A percentile compares a stretch with the other conserved stretches of the same genome.
phyloP scores from a whole-genome alignment of 2,329 filamentous ascomycete species.

The Monosporascus sp. region DNA sequence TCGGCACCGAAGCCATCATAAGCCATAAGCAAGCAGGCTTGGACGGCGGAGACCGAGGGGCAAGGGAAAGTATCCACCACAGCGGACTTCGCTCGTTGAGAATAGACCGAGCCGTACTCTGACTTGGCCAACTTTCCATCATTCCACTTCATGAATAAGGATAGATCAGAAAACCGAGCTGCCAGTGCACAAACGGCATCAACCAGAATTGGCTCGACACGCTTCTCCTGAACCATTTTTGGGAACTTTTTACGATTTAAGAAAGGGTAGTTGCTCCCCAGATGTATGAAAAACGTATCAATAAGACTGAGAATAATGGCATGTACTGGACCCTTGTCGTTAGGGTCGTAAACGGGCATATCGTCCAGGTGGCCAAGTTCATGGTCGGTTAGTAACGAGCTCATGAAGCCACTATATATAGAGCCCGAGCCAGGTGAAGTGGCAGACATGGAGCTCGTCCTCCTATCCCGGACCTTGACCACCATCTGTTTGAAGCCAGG shows the following conservation, averaged over 20 bases:
- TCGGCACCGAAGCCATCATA: slow-evolving; percentile 88
- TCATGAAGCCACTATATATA: slow-evolving; percentile 29
- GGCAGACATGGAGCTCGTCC: slow-evolving; percentile 56
- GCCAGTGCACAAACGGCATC: slow-evolving; percentile 81
- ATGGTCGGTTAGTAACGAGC: slow-evolving; percentile 37
- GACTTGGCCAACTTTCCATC: slow-evolving; percentile 49
- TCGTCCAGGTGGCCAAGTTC: slow-evolving; percentile 43
- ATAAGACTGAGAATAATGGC: slow-evolving; percentile 72
- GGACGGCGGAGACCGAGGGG: slow-evolving; percentile 76
- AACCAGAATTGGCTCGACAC: slow-evolving; percentile 77
- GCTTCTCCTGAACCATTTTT: slow-evolving; percentile 72
- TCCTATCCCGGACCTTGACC: slow-evolving; percentile 64
- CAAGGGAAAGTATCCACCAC: slow-evolving; percentile 80
- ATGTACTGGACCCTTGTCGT: slow-evolving; percentile 65
- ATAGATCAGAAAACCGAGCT: slow-evolving; percentile 70
- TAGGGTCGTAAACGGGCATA: slow-evolving; percentile 71
- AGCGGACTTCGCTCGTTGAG: slow-evolving; percentile 75
- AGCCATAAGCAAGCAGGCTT: slow-evolving; percentile 76
- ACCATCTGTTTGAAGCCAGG: slow-evolving; percentile 94
- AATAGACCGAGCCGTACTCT: slow-evolving; percentile 72
- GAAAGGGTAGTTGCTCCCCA: slow-evolving; percentile 85
- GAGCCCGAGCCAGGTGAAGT: slow-evolving; percentile 43
- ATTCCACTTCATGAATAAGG: slow-evolving; percentile 45
- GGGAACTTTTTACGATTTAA: slow-evolving; percentile 68
- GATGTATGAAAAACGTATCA: slow-evolving; percentile 73